Conservation (phyloP, 768 basidiomycete species). For the Mycena kentingensis region DNA sequence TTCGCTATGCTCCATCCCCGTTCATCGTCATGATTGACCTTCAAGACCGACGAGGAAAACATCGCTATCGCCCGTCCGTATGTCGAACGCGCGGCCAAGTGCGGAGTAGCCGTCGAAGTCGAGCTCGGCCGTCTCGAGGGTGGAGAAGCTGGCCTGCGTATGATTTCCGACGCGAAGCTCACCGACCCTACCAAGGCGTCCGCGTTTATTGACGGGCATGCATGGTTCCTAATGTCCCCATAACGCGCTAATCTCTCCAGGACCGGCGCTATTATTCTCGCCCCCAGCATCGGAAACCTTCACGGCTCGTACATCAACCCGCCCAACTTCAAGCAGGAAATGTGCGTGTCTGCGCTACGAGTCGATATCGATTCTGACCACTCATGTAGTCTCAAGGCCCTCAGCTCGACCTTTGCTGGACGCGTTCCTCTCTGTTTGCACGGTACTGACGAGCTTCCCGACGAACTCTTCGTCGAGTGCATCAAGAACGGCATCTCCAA, state of each 20-base stretch:
- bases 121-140: slow-evolving; percentile 52
- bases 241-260: slow-evolving; percentile 24
- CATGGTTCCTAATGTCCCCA: neutral
- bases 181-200: slow-evolving; percentile 46
- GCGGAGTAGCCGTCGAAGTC: slow-evolving; percentile 47
- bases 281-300: slow-evolving; percentile 51
- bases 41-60: slow-evolving; percentile 53
- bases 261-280: slow-evolving; percentile 46
- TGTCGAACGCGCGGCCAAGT: slow-evolving; percentile 43
- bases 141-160: slow-evolving; percentile 49
- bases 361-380: neutral
- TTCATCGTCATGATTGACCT: no score
- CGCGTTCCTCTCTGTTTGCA: slow-evolving; percentile 44
- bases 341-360: slow-evolving; percentile 30
- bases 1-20: no score
- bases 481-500: slow-evolving; percentile 50
- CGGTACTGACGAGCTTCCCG: slow-evolving; percentile 48
- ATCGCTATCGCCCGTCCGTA: slow-evolving; percentile 46
- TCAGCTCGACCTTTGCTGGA: slow-evolving; percentile 38
- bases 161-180: slow-evolving; percentile 50
- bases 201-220: slow-evolving; percentile 42
- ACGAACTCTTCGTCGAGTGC: slow-evolving; percentile 45
- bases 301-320: slow-evolving; percentile 48
- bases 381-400: slow-evolving; percentile 36
- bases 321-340: slow-evolving; percentile 47